Evolutionary conservation across 164 flowering plant species (phyloP).

Genomic region (Saururus chinensis): DNA sequence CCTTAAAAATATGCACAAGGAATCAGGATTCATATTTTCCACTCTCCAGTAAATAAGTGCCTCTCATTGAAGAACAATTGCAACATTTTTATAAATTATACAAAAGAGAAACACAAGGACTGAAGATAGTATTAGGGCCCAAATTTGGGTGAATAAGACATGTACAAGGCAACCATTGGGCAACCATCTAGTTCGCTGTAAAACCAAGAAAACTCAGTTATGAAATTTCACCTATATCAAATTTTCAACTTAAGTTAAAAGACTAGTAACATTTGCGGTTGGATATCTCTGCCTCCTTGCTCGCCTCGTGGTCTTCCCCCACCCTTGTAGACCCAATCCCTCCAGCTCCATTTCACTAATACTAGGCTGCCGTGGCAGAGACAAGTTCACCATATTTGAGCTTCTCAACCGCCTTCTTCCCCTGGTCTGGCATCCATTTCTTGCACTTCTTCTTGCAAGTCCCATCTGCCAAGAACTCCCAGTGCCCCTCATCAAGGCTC

Average conservation of each 20-base stretch:
- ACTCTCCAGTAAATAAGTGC: too few relatives aligned
- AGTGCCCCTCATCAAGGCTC: slow-evolving; percentile 64
- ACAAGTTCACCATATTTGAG: slow-evolving; percentile 11
- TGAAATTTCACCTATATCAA: slow-evolving; percentile 7
- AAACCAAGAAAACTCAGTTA: slow-evolving; percentile 6
- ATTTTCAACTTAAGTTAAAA: slow-evolving; percentile 6
- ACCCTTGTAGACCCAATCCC: slow-evolving; percentile 63
- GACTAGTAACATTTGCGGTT: slow-evolving; percentile 36
- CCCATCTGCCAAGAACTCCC: slow-evolving; percentile 69
- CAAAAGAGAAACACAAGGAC: slow-evolving; percentile 11
- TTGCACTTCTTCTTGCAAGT: slow-evolving; percentile 43
- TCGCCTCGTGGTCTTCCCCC: slow-evolving; percentile 93
- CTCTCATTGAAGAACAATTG: slow-evolving; percentile 4
- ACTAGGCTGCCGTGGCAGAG: slow-evolving; percentile 31
- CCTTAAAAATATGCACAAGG: too few relatives aligned
- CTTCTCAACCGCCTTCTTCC: slow-evolving; percentile 44
- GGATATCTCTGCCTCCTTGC: slow-evolving; percentile 76
- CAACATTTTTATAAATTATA: slow-evolving; percentile 17
- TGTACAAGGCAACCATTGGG: slow-evolving; percentile 18
- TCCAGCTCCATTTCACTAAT: slow-evolving; percentile 40
- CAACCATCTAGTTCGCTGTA: slow-evolving; percentile 10
- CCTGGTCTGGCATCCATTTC: slow-evolving; percentile 34
- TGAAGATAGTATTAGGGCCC: slow-evolving; percentile 9
- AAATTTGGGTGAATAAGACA: slow-evolving; percentile 18
- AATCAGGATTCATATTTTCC: too few relatives aligned